Base-by-base conservation (phyloP, 1,284 basidiomycete genomes). In the Tylopilus sp. region DNA sequence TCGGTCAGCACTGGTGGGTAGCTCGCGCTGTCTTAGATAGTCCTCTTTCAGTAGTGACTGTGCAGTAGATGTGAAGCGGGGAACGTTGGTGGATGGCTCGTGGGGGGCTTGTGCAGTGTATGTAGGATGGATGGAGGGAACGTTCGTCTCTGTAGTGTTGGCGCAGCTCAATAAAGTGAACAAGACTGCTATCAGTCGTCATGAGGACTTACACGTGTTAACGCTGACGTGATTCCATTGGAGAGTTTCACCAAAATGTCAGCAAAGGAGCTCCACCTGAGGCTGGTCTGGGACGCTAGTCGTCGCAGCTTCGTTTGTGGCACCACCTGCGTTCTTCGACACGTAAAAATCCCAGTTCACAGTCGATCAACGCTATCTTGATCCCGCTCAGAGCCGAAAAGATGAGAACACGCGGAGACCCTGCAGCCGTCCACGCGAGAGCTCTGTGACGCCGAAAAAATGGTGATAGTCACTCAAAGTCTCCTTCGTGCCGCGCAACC, bases 381-480 rank as follows among this genome's bases (percentile, higher is more conserved):
- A 30, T 31, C 29, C 39, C 40, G 34, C 23, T 53, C 36, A 38
- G 42, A 39, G 41, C n/a, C 35, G 23, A 21, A 49, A 43, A 39
- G 36, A 41, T 48, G 41, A 41, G 41, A 57, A 61, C 60, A 65
- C 46, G 59, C 61, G 59, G 62, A 5, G 18, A 30, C 42, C 60
- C 60, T 61, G 59, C 63, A 49, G 43, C 35, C 12, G 9, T 23
- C 46, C 62, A 65, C 60, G 56, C 57, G 59, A 52, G 49, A 8
- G 26, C 9, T 56, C 58, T 41, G 60, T 61, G 60, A 64, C 44
- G 15, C 51, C 55, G 55, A 51, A 38, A 51, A 25, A 38, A 46
- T 50, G 58, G 49, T 41, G 41, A 56, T 52, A 46, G 37, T 41
- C 45, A 49, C 36, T 47, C 18, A 11, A 28, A 40, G 26, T n/a